Evolutionary conservation across 352 stramenopile species (phyloP), one percentile per base, ranked within the genome.

Genomic region (Phytophthora megakarya): DNA sequence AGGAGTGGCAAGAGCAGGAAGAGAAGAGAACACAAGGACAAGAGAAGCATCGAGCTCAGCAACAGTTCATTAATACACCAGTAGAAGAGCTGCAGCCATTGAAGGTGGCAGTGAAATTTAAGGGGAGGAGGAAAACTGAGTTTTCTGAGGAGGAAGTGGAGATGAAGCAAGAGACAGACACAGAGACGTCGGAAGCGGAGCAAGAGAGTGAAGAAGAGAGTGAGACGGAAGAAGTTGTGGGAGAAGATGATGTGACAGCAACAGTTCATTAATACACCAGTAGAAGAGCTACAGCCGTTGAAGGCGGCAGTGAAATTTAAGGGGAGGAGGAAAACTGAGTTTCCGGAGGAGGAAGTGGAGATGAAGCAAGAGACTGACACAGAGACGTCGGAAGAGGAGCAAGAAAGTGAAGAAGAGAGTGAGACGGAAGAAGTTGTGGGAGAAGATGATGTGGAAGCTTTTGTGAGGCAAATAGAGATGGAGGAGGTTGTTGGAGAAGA

Each of bases 401-500:
- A 70, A 32, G 35, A 38, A 6, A 53, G 59, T 3, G 42, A 62
- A n/a, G 43, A 52, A 15, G 42, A 61, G 51, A 47, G 7, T 58
- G 45, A 65, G 37, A 23, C 10, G 10, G 32, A 63, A 8, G 48
- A 61, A 9, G 33, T 10, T 48, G 23, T 35, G 47, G 13, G 6
- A 26, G 66, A 71, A 33, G 68, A 80, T 16, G 67, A 76, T 39
- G 62, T 76, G 33, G 70, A 84, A 28, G 62, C 62, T 19, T 81
- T 82, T 19, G 71, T 84, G 54, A 57, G 56, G 51, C 67, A 78
- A 45, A 67, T 81, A 45, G 52, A 78, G 49, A 32, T 48, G 43
- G 57, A 64, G n/a, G 58, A 25, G 22, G 35, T 23, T n/a, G n/a
- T n/a, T n/a, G n/a, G n/a, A n/a, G n/a, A n/a, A n/a, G n/a, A n/a